A percentile compares a stretch with the other conserved stretches of the same genome.
Evolutionary conservation across 2,329 filamentous ascomycete genomes (phyloP).

Genomic region (Blastomyces gilchristii): DNA sequence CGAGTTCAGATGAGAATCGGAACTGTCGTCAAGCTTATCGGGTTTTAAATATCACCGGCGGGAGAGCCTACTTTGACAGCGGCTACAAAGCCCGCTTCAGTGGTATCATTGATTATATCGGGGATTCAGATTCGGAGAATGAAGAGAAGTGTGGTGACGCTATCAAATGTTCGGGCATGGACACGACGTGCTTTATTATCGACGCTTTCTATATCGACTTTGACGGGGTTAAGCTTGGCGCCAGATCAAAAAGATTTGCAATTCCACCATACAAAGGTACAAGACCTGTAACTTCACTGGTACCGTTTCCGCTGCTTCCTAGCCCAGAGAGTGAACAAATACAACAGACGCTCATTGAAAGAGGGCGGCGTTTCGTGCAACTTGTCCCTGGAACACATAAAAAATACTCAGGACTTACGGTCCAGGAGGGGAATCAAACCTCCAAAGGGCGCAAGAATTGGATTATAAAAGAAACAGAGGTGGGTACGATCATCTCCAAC

Average conservation of each 20-base stretch:
- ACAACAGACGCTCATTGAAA: background rate
- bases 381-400: conserved; percentile 1
- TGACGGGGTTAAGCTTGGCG: background rate
- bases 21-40: background rate
- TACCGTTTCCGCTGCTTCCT: background rate
- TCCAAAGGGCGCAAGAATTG: background rate
- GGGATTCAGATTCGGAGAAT: conserved; percentile 6
- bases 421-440: conserved; percentile 2
- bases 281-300: background rate
- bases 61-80: background rate
- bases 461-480: background rate
- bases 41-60: background rate
- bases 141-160: conserved; percentile 3
- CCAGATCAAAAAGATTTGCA: background rate
- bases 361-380: background rate
- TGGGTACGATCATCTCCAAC: background rate
- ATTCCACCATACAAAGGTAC: conserved; percentile 1
- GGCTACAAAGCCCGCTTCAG: background rate
- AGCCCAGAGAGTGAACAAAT: background rate
- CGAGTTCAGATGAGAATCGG: background rate
- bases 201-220: conserved; percentile 3
- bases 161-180: background rate
- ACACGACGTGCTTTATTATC: background rate
- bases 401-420: conserved; percentile 1
- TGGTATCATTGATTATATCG: background rate